phyloP scores from a whole-genome alignment of 2,329 filamentous ascomycete species.

The Monilinia laxa region DNA sequence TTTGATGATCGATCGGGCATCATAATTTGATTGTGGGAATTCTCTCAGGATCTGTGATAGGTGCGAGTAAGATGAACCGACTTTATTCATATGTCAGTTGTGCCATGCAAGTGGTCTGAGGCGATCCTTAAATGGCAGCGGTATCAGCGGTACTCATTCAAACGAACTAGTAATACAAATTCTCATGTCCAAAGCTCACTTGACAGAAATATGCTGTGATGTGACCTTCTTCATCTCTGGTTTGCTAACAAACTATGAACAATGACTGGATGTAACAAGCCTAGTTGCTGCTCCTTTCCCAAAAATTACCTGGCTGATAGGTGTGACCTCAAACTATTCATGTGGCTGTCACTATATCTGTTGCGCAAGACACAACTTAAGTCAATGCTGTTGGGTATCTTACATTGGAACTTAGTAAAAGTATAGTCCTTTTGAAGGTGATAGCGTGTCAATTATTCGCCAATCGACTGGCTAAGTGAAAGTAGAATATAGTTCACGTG shows the following conservation, averaged over 20 bases:
- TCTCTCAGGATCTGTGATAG: background rate
- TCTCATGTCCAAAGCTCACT: background rate
- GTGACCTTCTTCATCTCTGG: background rate
- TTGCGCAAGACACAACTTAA: background rate
- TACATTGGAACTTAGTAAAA: background rate
- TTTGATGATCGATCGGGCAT: background rate
- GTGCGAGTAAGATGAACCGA: too few species aligned
- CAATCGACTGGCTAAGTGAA: background rate
- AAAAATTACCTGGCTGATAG: background rate
- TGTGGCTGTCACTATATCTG: rapidly evolving
- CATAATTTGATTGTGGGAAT: background rate
- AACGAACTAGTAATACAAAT: background rate
- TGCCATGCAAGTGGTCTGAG: background rate
- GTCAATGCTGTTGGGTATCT: too few species aligned
- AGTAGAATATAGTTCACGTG: background rate
- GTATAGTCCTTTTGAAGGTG: background rate
- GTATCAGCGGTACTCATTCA: background rate
- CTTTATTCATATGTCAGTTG: background rate
- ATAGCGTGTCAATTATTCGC: background rate
- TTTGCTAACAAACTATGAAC: too few species aligned
- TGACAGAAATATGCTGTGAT: background rate
- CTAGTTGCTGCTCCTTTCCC: background rate
- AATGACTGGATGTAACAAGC: background rate
- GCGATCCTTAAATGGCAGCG: background rate
- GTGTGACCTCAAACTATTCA: background rate